Percentiles rank a stretch among this genome's conserved stretches.
Conservation (phyloP, 257 asterid species). For the Solanum commersonii region DNA sequence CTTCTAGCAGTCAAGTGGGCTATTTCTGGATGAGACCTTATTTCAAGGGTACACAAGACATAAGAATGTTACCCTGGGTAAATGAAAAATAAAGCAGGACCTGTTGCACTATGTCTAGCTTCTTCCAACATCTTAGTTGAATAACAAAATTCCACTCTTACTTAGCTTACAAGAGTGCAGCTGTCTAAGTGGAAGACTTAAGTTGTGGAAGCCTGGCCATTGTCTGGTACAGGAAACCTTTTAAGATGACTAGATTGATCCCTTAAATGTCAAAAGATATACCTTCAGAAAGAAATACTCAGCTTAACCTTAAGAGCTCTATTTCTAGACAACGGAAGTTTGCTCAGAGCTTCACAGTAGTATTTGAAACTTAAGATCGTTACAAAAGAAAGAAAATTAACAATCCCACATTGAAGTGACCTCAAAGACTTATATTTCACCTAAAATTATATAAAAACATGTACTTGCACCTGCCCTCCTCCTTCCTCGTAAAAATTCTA, state of each 20-base stretch:
- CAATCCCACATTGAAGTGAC: background rate
- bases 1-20: background rate
- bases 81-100: background rate
- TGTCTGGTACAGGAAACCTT: background rate
- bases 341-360: background rate
- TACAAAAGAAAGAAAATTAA: background rate
- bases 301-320: background rate
- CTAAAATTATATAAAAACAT: background rate
- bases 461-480: background rate
- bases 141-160: background rate
- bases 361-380: background rate
- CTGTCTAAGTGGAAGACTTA: background rate
- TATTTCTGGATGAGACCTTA: background rate
- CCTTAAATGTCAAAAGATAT: background rate
- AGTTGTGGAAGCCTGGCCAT: background rate
- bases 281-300: background rate
- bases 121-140: background rate
- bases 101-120: background rate
- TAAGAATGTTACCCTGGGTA: too few relatives aligned
- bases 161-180: background rate
- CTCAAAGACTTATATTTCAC: background rate
- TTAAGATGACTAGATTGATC: background rate
- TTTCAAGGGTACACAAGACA: background rate
- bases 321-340: background rate
- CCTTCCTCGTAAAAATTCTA: background rate